Percentiles rank a stretch among this genome's conserved stretches.
Conservation (phyloP, 2,329 filamentous ascomycete species). For the Ophiosphaerella narmari region DNA sequence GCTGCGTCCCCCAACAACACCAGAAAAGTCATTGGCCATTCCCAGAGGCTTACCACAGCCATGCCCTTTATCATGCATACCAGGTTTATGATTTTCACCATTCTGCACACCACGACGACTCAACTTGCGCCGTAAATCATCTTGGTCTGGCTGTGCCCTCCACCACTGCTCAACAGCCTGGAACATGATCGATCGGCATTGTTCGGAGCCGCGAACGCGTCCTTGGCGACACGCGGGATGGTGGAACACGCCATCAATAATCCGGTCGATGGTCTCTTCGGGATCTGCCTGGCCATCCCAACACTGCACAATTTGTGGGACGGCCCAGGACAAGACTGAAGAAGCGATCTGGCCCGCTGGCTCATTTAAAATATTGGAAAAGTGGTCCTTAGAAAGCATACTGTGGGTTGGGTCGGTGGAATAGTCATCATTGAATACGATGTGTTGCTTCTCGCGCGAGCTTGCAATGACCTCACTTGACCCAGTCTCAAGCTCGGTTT, state of each 20-base stretch:
- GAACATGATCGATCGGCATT: constrained; percentile 80
- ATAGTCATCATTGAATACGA: constrained; percentile 81
- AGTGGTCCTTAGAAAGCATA: constrained; percentile 96
- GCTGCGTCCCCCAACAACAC: constrained; percentile 40
- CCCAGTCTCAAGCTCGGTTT: constrained; percentile 82
- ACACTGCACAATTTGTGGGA: constrained; percentile 84
- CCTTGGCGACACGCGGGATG: constrained; percentile 78
- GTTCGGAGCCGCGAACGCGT: constrained; percentile 66
- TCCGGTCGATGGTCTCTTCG: constrained; percentile 71
- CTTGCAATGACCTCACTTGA: constrained; percentile 86
- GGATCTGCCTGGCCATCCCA: constrained; percentile 83
- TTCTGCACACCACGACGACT: constrained; percentile 76
- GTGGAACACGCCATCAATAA: constrained; percentile 82
- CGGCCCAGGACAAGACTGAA: constrained; percentile 79
- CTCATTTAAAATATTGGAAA: constrained; percentile 87
- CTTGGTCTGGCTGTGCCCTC: constrained; percentile 63
- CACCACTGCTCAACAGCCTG: constrained; percentile 83
- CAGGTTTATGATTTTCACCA: constrained; percentile 84
- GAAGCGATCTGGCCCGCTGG: constrained; percentile 82
- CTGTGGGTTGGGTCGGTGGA: constrained; percentile 87
- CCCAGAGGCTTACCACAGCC: constrained; percentile 80
- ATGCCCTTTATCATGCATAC: constrained; percentile 81
- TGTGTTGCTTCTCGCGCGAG: constrained; percentile 79
- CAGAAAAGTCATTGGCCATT: constrained; percentile 66
- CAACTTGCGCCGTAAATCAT: constrained; percentile 74